Conservation (phyloP, 1,284 basidiomycete species). For the Moesziomyces sp. region DNA sequence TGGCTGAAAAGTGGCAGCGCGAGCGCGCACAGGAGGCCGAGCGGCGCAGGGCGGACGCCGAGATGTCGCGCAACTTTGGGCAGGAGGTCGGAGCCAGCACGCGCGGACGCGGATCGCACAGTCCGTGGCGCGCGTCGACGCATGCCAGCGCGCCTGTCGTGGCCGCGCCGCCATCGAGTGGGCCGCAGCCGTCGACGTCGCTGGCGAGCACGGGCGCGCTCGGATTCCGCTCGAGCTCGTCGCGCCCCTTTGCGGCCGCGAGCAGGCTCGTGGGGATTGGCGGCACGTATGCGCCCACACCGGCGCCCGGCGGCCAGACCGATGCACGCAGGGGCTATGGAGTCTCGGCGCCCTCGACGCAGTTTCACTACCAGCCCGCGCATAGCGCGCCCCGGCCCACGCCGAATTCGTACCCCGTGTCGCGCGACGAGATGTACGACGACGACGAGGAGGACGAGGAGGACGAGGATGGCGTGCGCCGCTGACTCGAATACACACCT, state of each 20-base stretch:
- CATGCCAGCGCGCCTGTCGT: slow-evolving; percentile 1
- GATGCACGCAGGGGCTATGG: slow-evolving; percentile 33
- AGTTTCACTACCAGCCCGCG: slow-evolving; percentile 34
- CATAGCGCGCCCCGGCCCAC: neutral
- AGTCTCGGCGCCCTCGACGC: slow-evolving; percentile 26
- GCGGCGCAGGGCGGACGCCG: slow-evolving; percentile 43
- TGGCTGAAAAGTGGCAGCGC: slow-evolving; percentile 30
- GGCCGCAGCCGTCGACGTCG: slow-evolving; percentile 1
- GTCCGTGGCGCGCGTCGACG: slow-evolving; percentile 35
- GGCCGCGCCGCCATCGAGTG: slow-evolving; percentile 1
- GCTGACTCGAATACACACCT: neutral
- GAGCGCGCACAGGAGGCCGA: slow-evolving; percentile 40
- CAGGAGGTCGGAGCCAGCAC: slow-evolving; percentile 46
- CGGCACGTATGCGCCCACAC: no score
- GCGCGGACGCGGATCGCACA: slow-evolving; percentile 39
- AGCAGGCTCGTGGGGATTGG: slow-evolving; percentile 16
- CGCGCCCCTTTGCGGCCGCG: slow-evolving; percentile 10
- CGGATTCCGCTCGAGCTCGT: slow-evolving; percentile 27
- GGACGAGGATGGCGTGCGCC: slow-evolving; percentile 2
- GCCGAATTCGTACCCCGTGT: slow-evolving; percentile 23
- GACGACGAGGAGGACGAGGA: slow-evolving; percentile 22
- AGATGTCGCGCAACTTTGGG: slow-evolving; percentile 53
- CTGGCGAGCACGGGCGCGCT: slow-evolving; percentile 3
- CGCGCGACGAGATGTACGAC: slow-evolving; percentile 26
- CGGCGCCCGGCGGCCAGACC: neutral